Evolutionary conservation across 495 filamentous ascomycete genomes (phyloP).

Genomic region (Trichoderma asperelloides): DNA sequence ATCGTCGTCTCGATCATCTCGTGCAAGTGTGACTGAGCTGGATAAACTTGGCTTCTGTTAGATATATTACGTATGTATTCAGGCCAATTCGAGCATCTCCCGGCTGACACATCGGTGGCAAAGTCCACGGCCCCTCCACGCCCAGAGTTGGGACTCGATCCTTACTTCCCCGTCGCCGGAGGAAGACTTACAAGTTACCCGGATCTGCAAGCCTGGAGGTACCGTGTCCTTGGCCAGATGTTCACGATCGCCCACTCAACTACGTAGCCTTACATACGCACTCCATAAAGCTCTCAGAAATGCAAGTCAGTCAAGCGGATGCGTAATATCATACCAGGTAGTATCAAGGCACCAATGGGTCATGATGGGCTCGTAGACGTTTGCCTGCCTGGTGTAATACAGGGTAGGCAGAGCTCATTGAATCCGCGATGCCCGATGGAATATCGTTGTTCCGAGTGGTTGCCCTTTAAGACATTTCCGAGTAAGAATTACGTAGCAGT

Average conservation of each 20-base stretch:
- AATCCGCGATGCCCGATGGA: neutral
- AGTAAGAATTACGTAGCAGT: too few species aligned
- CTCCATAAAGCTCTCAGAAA: neutral
- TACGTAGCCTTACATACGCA: neutral
- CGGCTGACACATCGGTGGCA: neutral
- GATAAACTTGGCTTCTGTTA: neutral
- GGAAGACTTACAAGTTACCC: neutral
- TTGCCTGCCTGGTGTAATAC: neutral
- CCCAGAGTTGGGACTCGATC: neutral
- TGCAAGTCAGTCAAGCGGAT: neutral
- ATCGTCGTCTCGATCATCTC: neutral
- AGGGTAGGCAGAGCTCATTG: neutral
- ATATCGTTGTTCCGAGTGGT: neutral
- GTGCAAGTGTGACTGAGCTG: neutral
- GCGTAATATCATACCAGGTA: neutral
- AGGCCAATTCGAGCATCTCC: neutral
- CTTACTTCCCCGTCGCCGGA: neutral
- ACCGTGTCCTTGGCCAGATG: neutral
- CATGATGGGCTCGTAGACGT: neutral
- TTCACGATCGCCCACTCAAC: neutral
- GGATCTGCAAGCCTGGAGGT: neutral
- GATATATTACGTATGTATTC: neutral
- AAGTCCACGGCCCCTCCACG: neutral
- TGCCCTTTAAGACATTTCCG: neutral
- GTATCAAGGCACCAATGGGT: neutral